These are phyloP conservation scores for Aotearoamyces nothofagi DNA, from an alignment of 2,329 filamentous ascomycete species.

Conservation along the genomic window DNA sequence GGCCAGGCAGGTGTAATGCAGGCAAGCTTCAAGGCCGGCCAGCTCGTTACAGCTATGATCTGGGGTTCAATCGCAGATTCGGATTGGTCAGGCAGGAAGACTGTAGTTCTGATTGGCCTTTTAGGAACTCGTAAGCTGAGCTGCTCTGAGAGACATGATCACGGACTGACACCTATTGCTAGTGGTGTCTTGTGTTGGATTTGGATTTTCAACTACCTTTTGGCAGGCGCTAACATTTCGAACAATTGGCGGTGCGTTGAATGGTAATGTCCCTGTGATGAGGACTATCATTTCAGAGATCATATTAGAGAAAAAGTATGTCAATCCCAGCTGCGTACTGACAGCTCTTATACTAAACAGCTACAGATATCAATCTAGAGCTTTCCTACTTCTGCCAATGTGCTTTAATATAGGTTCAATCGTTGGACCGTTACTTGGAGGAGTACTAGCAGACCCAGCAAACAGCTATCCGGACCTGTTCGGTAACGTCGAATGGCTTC, in stretches of 20 bases:
- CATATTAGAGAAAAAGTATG: conserved; percentile 47
- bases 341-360: no score
- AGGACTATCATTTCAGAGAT: conserved; percentile 57
- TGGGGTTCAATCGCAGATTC: conserved; percentile 63
- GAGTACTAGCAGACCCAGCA: conserved; percentile 25
- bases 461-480: conserved; percentile 22
- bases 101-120: conserved; percentile 63
- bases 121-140: conserved; percentile 36
- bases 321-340: no score
- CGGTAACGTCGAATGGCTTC: conserved; percentile 24
- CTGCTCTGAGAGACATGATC: background rate
- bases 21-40: conserved; percentile 68
- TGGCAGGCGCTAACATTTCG: background rate
- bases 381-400: conserved; percentile 31
- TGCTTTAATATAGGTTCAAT: conserved; percentile 44
- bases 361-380: conserved; percentile 34
- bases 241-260: no score
- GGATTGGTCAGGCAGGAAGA: conserved; percentile 55
- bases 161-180: background rate
- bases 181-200: background rate
- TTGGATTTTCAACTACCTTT: background rate
- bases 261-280: conserved; percentile 61
- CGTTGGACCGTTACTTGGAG: conserved; percentile 21
- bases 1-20: conserved; percentile 64
- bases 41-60: conserved; percentile 69